Base-by-base conservation (phyloP, 2,329 filamentous ascomycete genomes). In the Aaosphaeria pasadenensis region DNA sequence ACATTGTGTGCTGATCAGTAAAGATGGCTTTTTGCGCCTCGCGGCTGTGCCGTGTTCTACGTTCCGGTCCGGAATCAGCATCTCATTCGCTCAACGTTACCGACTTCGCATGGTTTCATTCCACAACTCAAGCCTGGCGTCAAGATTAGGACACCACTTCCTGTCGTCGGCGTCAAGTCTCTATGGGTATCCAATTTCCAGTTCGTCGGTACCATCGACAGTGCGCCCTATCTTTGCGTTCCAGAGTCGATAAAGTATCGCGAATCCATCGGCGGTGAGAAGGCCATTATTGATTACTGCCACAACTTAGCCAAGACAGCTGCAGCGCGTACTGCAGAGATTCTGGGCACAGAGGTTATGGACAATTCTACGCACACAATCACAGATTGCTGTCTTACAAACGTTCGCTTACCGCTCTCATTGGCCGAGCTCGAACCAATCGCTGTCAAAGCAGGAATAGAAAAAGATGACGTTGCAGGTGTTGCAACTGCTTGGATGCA, bases 1-100 rank as follows among this genome's bases (percentile, higher is more conserved):
- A 33, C 30, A 43, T 43, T 24, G 7, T 31, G 5, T n/a, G 28
- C 30, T 43, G n/a, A 43, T 9, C 30, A 33, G 24, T n/a, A 28
- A 11, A 80, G 79, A 75, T 97, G 92, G 92, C 82, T 96, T 6
- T 85, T 83, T 62, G 82, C 83, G 1, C 92, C 91, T 1, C 84
- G 91, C 31, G 87, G 86, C 11, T 91, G 87, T 64, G 90, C 90
- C 3, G 75, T 94, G 4, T 82, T 96, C 55, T 87, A 95, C 69
- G 88, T 94, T 1, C 88, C 91, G 0, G 50, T 76, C 13, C 79
- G 86, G 24, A 91, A 95, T 67, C 92, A 96, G 67, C 73, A 76
- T 43, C 70, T 95, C 39, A 83, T 96, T 39, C 80, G 84, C 11
- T 85, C 85, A 2, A 86, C 89, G 0, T 68, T 95, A 30, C 88